Conservation (phyloP, 139 green algal species). For the Mesotaenium endlicherianum region DNA sequence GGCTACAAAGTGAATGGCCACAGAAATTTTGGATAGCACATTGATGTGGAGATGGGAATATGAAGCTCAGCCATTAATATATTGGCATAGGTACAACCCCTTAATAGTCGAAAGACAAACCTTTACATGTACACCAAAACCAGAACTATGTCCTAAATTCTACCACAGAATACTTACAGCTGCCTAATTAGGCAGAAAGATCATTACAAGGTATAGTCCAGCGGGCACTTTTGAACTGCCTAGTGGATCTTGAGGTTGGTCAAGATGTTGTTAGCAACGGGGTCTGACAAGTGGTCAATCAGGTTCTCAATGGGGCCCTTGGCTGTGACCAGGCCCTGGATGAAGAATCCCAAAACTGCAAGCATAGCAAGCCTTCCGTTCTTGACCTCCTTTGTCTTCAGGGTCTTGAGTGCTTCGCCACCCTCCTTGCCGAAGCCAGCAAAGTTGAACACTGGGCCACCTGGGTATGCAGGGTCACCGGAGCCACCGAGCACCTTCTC, state of each 20-base stretch:
- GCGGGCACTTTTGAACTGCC: not conserved
- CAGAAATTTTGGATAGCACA: no score
- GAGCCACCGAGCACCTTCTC: constrained; percentile 74
- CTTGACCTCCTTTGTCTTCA: constrained; percentile 95
- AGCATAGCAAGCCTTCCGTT: constrained; percentile 90
- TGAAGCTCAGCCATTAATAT: no score
- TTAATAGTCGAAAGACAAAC: no score
- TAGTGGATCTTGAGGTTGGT: constrained; percentile 41
- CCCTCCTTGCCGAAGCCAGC: constrained; percentile 78
- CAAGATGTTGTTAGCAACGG: constrained; percentile 50
- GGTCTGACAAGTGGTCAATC: constrained; percentile 74
- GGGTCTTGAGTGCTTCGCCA: constrained; percentile 71
- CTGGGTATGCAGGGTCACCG: constrained; percentile 81
- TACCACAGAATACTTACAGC: no score
- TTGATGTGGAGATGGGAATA: no score
- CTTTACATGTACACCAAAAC: no score
- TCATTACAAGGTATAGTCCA: no score
- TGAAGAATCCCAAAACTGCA: constrained; percentile 65
- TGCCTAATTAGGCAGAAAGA: no score
- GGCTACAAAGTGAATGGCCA: no score
- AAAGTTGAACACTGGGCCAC: constrained; percentile 95
- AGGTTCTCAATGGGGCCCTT: constrained; percentile 74
- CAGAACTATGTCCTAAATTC: no score
- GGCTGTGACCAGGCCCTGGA: constrained; percentile 69
- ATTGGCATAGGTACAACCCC: no score